phyloP scores from a whole-genome alignment of 1,139 yeast species.

The Geotrichum carabidarum region DNA sequence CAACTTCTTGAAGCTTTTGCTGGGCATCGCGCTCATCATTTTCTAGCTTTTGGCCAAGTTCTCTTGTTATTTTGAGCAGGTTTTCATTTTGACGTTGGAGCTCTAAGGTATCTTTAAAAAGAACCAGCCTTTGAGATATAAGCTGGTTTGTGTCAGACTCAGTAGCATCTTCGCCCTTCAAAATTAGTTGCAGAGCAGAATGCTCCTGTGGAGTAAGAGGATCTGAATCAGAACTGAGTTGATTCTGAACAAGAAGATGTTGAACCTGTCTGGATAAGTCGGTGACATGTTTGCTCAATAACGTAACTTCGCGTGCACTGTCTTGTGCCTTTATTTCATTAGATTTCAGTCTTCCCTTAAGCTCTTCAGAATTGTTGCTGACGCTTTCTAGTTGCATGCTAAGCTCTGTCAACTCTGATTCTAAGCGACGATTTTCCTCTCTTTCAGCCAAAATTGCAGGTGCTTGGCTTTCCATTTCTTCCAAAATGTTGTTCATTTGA shows the following conservation, averaged over 20 bases:
- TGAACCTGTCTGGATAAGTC: slow-evolving; percentile 82
- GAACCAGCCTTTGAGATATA: slow-evolving; percentile 67
- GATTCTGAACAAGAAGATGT: slow-evolving; percentile 60
- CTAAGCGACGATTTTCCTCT: slow-evolving; percentile 48
- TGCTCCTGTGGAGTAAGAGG: slow-evolving; percentile 58
- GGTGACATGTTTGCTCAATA: slow-evolving; percentile 49
- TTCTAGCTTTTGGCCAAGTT: slow-evolving; percentile 66
- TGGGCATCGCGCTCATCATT: slow-evolving; percentile 43
- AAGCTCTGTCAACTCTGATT: slow-evolving; percentile 49
- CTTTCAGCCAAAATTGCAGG: slow-evolving; percentile 72
- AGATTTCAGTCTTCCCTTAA: slow-evolving; percentile 33
- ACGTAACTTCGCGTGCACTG: slow-evolving; percentile 36
- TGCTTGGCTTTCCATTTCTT: slow-evolving; percentile 72
- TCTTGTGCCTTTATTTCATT: slow-evolving; percentile 29
- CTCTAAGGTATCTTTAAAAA: slow-evolving; percentile 61
- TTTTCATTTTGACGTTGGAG: slow-evolving; percentile 71
- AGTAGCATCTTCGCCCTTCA: slow-evolving; percentile 29
- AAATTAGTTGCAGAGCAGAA: slow-evolving; percentile 47
- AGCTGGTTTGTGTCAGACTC: slow-evolving; percentile 64
- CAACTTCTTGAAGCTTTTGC: slow-evolving; percentile 46
- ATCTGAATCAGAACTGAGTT: slow-evolving; percentile 46
- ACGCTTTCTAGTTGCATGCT: slow-evolving; percentile 46
- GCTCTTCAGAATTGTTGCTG: slow-evolving; percentile 42
- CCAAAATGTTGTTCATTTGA: slow-evolving; percentile 66
- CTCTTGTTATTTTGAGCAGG: slow-evolving; percentile 59